Base-by-base conservation (phyloP, 78 protist species). In the Speleostelium caveatum region DNA sequence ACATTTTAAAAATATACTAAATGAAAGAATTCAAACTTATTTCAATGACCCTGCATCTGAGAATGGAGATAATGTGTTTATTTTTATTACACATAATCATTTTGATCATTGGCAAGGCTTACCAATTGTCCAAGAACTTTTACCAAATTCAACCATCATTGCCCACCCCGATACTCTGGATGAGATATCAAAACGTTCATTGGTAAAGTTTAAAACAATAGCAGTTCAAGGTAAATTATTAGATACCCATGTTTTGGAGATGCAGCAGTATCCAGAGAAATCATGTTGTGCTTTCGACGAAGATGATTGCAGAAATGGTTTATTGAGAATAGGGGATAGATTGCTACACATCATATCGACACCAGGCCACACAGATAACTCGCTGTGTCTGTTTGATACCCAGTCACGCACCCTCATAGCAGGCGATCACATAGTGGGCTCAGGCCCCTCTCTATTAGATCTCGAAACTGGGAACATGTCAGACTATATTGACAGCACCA, bases 391-490 rank as follows among this genome's bases (percentile, higher is more conserved):
- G 7, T 80, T 67, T 26, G 89, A 80, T 21, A 65, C 45, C 4
- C 21, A n/a, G 16, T 55, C 75, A n/a, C 21, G 35, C 38, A 80
- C 75, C 7, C 32, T 80, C 14, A 68, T 80, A 21, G 89, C 89
- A 24, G 89, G 89, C 41, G 89, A 80, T 41, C 89, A 80, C 21
- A 80, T 80, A 10, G 89, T 80, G 10, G 89, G 89, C 1, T 80
- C 41, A 19, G 89, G 89, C 19, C 56, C 77, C 12, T 32, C 77
- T 0, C 45, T 80, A 21, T 38, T 80, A 10, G 89, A 80, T 26
- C 30, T 41, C 8, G 38, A 55, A 6, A 68, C 30, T 5, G 55
- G 55, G 12, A 41, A 67, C 30, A 80, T 80, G 89, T 59, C 24
- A 17, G 32, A 80, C 24, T 80, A 80, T 30, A 6, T 80, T 0